These are phyloP conservation scores for Verticillium nubilum DNA, from an alignment of 2,329 filamentous ascomycete species.

Conservation along the genomic window DNA sequence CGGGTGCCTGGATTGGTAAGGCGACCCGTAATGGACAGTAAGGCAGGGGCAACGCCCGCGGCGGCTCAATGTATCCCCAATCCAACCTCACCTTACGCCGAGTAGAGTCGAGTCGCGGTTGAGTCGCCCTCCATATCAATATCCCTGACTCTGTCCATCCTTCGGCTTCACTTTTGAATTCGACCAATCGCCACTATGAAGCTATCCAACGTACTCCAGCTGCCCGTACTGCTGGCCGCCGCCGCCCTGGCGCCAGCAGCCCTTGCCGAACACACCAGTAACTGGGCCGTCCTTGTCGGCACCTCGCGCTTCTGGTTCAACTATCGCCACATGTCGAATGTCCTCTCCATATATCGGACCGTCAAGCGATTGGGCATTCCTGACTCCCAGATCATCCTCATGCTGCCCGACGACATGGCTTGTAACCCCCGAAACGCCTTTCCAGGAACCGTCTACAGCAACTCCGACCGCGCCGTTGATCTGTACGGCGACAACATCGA, in stretches of 20 bases:
- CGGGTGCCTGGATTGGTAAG: neutral
- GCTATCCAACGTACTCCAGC: conserved; percentile 34
- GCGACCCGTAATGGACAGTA: neutral
- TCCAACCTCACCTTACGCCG: neutral
- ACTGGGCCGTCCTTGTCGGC: conserved; percentile 98
- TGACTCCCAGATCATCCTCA: conserved; percentile 97
- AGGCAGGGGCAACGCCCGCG: neutral
- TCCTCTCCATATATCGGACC: conserved; percentile 93
- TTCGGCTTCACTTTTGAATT: too few species aligned
- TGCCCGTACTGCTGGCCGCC: conserved; percentile 43
- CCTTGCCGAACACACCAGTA: conserved; percentile 82
- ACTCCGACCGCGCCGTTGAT: conserved; percentile 91
- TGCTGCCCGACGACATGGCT: conserved; percentile 99
- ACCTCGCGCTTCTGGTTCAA: conserved; percentile 99
- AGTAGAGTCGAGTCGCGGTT: neutral
- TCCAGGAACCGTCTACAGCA: conserved; percentile 96
- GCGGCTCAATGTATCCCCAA: neutral
- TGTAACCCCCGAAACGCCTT: conserved; percentile 99
- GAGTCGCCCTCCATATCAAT: neutral
- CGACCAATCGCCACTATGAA: conserved; percentile 37
- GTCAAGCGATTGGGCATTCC: conserved; percentile 97
- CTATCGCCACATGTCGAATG: conserved; percentile 96
- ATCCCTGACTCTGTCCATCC: neutral
- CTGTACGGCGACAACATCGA: conserved; percentile 98
- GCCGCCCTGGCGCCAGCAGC: conserved; percentile 37